phyloP scores from a whole-genome alignment of 805 yeast genomes.

The Pichia nanzhaoensis region DNA sequence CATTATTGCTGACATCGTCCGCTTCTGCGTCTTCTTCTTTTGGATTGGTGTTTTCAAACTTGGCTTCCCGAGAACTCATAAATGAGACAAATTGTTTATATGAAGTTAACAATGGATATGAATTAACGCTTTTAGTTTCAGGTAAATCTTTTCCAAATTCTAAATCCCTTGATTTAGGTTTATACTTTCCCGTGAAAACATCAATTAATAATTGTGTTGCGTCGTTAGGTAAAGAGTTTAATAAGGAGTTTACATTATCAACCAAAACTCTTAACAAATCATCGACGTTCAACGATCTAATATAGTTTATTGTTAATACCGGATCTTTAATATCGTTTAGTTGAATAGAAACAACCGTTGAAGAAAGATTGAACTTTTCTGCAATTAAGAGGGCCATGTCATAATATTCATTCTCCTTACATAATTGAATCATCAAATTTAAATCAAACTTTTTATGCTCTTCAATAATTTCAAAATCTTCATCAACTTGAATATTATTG shows the following conservation, averaged over 20 bases:
- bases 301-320: conserved; percentile 53
- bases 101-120: conserved; percentile 48
- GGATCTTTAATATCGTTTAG: conserved; percentile 59
- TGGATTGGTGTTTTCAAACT: background rate
- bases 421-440: conserved; percentile 57
- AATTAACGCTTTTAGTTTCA: background rate
- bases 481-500: conserved; percentile 30
- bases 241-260: conserved; percentile 47
- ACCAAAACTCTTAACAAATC: conserved; percentile 65
- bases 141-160: conserved; percentile 30
- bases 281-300: conserved; percentile 63
- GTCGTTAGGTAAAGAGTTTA: conserved; percentile 67
- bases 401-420: conserved; percentile 65
- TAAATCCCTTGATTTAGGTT: conserved; percentile 30
- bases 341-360: conserved; percentile 67
- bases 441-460: conserved; percentile 51
- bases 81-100: conserved; percentile 38
- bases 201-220: conserved; percentile 78
- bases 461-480: conserved; percentile 31
- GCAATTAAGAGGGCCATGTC: conserved; percentile 66
- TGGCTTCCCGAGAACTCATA: conserved; percentile 19
- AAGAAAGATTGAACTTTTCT: conserved; percentile 64
- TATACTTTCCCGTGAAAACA: conserved; percentile 81
- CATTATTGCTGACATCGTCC: conserved; percentile 15
- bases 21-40: conserved; percentile 7